Evolutionary conservation across 2,329 filamentous ascomycete species (phyloP).

Genomic region (Pestalotiopsis sp.): DNA sequence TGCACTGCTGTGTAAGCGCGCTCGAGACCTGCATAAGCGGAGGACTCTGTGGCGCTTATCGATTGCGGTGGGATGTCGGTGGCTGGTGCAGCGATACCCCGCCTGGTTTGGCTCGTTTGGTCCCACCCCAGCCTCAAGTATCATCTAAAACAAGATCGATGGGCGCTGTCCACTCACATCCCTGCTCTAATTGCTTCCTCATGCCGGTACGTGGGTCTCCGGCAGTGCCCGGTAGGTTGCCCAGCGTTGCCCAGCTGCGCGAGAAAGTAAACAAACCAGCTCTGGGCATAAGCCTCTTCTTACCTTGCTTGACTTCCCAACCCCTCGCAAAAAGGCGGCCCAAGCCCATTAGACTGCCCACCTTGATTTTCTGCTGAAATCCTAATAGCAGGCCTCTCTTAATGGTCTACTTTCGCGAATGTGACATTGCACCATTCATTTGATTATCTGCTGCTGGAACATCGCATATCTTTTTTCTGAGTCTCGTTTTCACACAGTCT

Average conservation of each 20-base stretch:
- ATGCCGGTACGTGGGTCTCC: neutral
- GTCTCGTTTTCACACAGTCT: neutral
- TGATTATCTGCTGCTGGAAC: neutral
- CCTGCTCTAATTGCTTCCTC: neutral
- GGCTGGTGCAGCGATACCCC: no score
- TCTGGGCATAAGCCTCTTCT: neutral
- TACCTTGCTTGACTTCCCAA: neutral
- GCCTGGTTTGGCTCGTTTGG: neutral
- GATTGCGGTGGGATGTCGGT: neutral
- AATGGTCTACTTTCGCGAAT: slow-evolving; percentile 16
- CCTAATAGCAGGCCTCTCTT: slow-evolving; percentile 12
- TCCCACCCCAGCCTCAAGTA: neutral
- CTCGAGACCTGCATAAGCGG: neutral
- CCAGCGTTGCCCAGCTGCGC: neutral
- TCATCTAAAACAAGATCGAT: neutral
- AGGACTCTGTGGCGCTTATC: neutral
- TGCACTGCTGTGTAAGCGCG: neutral
- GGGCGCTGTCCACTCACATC: neutral
- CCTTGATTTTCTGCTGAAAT: neutral
- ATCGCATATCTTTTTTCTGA: slow-evolving; percentile 5
- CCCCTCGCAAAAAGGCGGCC: slow-evolving; percentile 5
- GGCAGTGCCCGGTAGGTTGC: no score
- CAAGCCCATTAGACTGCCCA: neutral
- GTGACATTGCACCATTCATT: slow-evolving; percentile 12
- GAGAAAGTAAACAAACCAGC: neutral